Percentiles rank a stretch among this genome's conserved stretches.
Evolutionary conservation across 495 filamentous ascomycete species (phyloP).

Genomic region (Hyaloscypha hepaticicola): DNA sequence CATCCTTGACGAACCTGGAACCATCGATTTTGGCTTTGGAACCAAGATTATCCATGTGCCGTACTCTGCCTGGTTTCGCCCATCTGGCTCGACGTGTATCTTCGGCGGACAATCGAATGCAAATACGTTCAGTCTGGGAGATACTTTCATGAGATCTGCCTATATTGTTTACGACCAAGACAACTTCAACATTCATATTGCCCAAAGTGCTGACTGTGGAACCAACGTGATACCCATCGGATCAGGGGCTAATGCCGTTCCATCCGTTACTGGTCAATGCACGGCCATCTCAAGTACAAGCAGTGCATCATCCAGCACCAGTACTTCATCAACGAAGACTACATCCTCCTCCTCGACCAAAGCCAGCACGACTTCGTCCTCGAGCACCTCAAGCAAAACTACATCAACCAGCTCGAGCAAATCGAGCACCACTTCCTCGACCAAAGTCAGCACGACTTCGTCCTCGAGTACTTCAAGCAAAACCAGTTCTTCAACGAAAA

Average conservation of each 20-base stretch:
- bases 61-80: not conserved
- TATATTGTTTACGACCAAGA: constrained; percentile 13
- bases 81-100: constrained; percentile 1
- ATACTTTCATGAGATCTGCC: not conserved
- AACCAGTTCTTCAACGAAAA: not conserved
- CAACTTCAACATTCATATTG: not conserved
- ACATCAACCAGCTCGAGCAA: not conserved
- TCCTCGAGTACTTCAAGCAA: not conserved
- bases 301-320: not conserved
- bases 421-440: not conserved
- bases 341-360: no score
- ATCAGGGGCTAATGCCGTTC: not conserved
- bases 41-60: not conserved
- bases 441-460: not conserved
- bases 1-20: no score
- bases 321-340: not conserved
- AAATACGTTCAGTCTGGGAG: not conserved
- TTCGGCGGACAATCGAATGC: not conserved
- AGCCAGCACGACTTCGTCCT: not conserved
- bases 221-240: constrained; percentile 5
- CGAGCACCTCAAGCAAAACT: not conserved
- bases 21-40: not conserved
- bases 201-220: not conserved
- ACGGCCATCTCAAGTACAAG: not conserved
- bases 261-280: not conserved